Evolutionary conservation across 345 rosid genomes (phyloP).

Genomic region (Arabidopsis arenosa): DNA sequence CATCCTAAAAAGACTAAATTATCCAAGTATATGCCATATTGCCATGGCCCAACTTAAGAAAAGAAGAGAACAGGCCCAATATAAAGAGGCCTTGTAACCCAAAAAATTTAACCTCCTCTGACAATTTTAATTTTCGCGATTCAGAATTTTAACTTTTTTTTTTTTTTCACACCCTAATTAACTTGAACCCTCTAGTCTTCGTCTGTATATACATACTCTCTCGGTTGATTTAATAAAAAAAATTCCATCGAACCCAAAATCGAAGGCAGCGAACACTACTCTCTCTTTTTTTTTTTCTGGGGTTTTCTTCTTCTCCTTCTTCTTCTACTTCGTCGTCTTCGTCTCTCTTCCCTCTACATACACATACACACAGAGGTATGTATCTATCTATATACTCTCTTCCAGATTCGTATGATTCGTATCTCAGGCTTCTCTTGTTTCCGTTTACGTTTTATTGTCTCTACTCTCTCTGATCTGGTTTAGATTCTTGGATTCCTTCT

Average conservation of each 20-base stretch:
- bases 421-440: constrained; percentile 11
- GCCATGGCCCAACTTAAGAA: no score
- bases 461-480: constrained; percentile 34
- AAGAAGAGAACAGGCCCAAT: no score
- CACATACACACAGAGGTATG: constrained; percentile 18
- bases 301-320: constrained; percentile 37
- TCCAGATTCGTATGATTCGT: constrained; percentile 22
- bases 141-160: no score
- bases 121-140: no score
- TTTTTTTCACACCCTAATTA: no score
- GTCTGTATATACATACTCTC: background rate
- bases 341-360: constrained; percentile 19
- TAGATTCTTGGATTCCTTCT: constrained; percentile 21
- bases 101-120: no score
- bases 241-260: constrained; percentile 1
- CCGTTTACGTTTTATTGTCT: background rate
- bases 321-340: constrained; percentile 28
- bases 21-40: no score
- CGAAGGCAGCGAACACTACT: constrained; percentile 27
- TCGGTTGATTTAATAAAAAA: constrained; percentile 1
- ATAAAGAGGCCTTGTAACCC: no score
- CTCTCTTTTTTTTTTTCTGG: constrained; percentile 5
- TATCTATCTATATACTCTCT: constrained; percentile 1
- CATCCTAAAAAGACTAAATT: no score
- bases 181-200: background rate